Conservation (phyloP, 192 early-diverging fungal species). For the Thamnidium elegans region DNA sequence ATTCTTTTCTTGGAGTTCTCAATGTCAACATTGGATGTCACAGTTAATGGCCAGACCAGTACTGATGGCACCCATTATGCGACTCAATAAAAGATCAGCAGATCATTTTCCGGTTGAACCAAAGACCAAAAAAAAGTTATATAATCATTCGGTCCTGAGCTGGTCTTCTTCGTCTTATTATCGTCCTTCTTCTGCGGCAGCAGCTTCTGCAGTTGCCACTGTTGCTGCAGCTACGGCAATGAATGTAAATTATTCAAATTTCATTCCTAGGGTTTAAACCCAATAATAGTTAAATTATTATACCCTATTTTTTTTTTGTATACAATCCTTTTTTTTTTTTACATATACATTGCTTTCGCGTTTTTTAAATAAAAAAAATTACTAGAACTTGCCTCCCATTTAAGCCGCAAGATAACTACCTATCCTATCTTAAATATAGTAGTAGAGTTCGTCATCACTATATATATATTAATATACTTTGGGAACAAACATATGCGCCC, state of each 20-base stretch:
- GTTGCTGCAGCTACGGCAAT: conserved; percentile 5
- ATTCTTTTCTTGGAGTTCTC: conserved; percentile 64
- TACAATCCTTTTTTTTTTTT: no score
- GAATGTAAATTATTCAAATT: conserved; percentile 17
- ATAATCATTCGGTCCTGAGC: no score
- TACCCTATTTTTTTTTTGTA: no score
- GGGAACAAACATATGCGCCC: no score
- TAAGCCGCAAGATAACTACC: no score
- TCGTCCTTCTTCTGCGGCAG: neutral
- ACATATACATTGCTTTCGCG: no score
- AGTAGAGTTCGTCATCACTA: no score
- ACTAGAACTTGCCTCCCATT: no score
- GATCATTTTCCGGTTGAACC: neutral
- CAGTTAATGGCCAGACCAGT: neutral
- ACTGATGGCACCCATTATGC: neutral
- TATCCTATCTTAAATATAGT: no score
- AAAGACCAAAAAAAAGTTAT: neutral
- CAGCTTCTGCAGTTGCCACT: neutral
- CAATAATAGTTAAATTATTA: neutral
- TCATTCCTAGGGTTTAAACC: conserved; percentile 15
- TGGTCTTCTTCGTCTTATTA: conserved; percentile 1
- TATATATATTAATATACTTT: no score
- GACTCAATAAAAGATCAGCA: neutral
- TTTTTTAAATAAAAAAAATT: no score
- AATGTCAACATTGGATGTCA: conserved; percentile 31